phyloP scores from a whole-genome alignment of 2,329 filamentous ascomycete species.

The Pestalotiopsis fici region DNA sequence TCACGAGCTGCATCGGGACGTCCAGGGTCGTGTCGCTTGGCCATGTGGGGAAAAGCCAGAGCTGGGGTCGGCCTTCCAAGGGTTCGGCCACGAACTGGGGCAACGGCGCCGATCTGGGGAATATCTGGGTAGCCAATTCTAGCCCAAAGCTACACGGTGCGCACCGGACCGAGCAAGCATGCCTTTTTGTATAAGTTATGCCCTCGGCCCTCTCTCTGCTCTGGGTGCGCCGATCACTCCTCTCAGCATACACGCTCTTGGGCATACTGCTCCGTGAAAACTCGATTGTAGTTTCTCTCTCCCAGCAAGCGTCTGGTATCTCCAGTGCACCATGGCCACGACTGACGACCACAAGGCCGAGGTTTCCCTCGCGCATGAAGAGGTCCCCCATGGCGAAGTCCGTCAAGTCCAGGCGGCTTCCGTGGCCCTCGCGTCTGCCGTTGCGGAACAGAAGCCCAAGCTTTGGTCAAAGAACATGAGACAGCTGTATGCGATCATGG shows the following conservation, averaged over 20 bases:
- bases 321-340: slow-evolving; percentile 13
- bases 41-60: neutral
- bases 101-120: slow-evolving; percentile 5
- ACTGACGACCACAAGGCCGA: slow-evolving; percentile 17
- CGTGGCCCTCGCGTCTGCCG: slow-evolving; percentile 33
- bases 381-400: slow-evolving; percentile 22
- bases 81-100: neutral
- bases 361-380: slow-evolving; percentile 22
- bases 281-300: neutral
- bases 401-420: slow-evolving; percentile 37
- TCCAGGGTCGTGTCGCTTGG: neutral
- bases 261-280: neutral
- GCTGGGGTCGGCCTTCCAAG: neutral
- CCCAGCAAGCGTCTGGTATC: neutral
- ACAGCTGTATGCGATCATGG: slow-evolving; percentile 38
- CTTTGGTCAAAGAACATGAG: slow-evolving; percentile 34
- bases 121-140: neutral
- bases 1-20: neutral
- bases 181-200: neutral
- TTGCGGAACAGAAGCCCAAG: slow-evolving; percentile 34
- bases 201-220: neutral
- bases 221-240: slow-evolving; percentile 2
- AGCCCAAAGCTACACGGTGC: slow-evolving; percentile 2
- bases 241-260: neutral
- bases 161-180: slow-evolving; percentile 8